Conservation (phyloP, 179 eudicot species). For the Spinacia oleracea region DNA sequence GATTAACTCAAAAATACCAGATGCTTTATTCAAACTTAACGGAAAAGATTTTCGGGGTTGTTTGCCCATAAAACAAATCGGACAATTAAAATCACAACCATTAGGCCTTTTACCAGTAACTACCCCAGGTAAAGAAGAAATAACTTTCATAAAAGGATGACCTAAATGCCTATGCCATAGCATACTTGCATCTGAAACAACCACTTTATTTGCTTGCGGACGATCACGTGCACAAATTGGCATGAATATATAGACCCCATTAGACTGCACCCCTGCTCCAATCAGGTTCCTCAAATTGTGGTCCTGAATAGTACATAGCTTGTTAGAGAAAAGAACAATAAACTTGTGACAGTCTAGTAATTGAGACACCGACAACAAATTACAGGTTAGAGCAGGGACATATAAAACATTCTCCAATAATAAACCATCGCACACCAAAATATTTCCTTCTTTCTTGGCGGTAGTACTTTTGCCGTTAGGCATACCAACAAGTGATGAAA, state of each 20-base stretch:
- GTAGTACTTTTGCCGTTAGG: too few relatives aligned
- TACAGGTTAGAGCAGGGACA: too few relatives aligned
- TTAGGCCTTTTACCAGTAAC: background rate
- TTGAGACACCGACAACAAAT: too few relatives aligned
- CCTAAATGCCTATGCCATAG: constrained; percentile 6
- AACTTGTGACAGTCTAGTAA: too few relatives aligned
- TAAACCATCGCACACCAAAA: too few relatives aligned
- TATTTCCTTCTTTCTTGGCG: too few relatives aligned
- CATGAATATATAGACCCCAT: background rate
- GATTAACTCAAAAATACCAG: background rate
- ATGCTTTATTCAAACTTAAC: background rate
- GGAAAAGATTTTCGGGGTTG: too few relatives aligned
- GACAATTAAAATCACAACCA: background rate
- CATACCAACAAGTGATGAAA: too few relatives aligned
- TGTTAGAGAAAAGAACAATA: too few relatives aligned
- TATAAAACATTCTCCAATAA: too few relatives aligned
- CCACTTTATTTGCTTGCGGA: background rate
- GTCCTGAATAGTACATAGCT: too few relatives aligned
- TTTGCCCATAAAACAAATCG: background rate
- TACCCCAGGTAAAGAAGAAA: background rate
- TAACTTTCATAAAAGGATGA: constrained; percentile 5
- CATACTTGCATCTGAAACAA: background rate
- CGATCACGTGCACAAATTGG: background rate
- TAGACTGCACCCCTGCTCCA: background rate
- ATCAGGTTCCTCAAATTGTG: too few relatives aligned